phyloP scores from a whole-genome alignment of 2,329 filamentous ascomycete genomes.

The Alternaria hordeiaustralica region DNA sequence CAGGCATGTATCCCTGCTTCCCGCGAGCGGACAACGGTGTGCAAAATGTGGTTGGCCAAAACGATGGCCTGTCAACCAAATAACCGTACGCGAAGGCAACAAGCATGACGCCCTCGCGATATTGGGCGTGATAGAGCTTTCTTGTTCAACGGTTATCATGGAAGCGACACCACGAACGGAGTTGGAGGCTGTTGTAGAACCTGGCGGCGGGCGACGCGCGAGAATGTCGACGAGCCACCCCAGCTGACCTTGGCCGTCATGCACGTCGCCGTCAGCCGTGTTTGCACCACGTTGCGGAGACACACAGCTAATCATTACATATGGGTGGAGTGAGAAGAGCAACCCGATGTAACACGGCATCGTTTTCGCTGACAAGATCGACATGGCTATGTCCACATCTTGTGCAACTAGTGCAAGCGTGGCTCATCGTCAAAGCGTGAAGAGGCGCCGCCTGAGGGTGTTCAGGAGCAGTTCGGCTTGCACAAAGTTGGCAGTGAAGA shows the following conservation, averaged over 20 bases:
- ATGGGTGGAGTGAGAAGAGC: slow-evolving; percentile 19
- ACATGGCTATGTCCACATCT: slow-evolving; percentile 27
- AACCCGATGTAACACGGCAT: slow-evolving; percentile 26
- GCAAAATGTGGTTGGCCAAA: slow-evolving; percentile 7
- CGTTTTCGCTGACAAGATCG: slow-evolving; percentile 23
- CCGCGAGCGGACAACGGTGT: slow-evolving; percentile 30
- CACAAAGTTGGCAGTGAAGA: slow-evolving; percentile 16
- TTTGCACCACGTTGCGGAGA: slow-evolving; percentile 22
- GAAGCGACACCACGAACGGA: slow-evolving; percentile 1
- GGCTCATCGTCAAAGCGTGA: slow-evolving; percentile 12
- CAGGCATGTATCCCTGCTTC: slow-evolving; percentile 39
- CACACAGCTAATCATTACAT: slow-evolving; percentile 9
- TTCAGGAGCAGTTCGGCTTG: slow-evolving; percentile 16
- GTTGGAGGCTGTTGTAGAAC: slow-evolving; percentile 23
- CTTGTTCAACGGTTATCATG: slow-evolving; percentile 5
- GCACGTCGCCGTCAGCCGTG: slow-evolving; percentile 38
- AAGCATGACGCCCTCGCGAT: slow-evolving; percentile 1
- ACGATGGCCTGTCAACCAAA: neutral
- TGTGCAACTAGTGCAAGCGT: slow-evolving; percentile 26
- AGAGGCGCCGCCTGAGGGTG: slow-evolving; percentile 11
- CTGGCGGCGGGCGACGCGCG: slow-evolving; percentile 7
- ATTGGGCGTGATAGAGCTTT: neutral
- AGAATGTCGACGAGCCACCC: slow-evolving; percentile 17
- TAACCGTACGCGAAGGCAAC: slow-evolving; percentile 12
- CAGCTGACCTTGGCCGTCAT: slow-evolving; percentile 39